Conservation (phyloP, 2,329 filamentous ascomycete species). For the Fusarium foetens region DNA sequence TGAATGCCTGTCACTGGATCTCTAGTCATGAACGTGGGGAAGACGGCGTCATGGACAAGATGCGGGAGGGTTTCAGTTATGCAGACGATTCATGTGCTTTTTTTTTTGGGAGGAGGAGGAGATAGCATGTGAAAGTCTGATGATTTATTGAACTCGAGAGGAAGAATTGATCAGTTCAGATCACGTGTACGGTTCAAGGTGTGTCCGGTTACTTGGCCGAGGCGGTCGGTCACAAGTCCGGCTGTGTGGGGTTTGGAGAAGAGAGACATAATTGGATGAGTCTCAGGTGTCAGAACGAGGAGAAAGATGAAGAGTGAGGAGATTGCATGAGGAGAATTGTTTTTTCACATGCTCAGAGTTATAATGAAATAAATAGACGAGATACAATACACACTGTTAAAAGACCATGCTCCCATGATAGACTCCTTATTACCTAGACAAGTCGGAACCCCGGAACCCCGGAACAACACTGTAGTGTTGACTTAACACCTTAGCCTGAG, state of each 20-base stretch:
- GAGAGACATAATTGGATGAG: slow-evolving; percentile 16
- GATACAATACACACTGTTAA: not conserved
- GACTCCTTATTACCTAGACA: not conserved
- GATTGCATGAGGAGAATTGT: slow-evolving; percentile 2
- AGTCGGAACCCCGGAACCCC: slow-evolving; percentile 19
- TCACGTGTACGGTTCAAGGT: slow-evolving; percentile 16
- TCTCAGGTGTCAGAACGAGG: not conserved
- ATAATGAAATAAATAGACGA: not conserved
- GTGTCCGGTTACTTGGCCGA: slow-evolving; percentile 33
- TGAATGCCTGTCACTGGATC: slow-evolving; percentile 16
- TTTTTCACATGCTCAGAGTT: slow-evolving; percentile 30
- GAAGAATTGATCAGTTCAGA: not conserved
- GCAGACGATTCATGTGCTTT: slow-evolving; percentile 26
- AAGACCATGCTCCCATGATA: slow-evolving; percentile 3
- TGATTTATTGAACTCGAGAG: not conserved
- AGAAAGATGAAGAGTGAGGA: slow-evolving; percentile 9
- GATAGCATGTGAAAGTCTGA: slow-evolving; percentile 29
- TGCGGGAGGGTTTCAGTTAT: slow-evolving; percentile 8
- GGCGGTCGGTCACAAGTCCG: slow-evolving; percentile 37
- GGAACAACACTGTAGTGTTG: slow-evolving; percentile 1
- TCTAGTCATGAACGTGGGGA: slow-evolving; percentile 33
- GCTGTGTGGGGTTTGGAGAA: slow-evolving; percentile 33
- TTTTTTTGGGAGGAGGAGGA: not conserved
- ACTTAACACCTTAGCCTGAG: slow-evolving; percentile 1
- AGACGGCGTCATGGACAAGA: slow-evolving; percentile 22